Conservation (phyloP, 768 basidiomycete genomes). For the Suillus decipiens region DNA sequence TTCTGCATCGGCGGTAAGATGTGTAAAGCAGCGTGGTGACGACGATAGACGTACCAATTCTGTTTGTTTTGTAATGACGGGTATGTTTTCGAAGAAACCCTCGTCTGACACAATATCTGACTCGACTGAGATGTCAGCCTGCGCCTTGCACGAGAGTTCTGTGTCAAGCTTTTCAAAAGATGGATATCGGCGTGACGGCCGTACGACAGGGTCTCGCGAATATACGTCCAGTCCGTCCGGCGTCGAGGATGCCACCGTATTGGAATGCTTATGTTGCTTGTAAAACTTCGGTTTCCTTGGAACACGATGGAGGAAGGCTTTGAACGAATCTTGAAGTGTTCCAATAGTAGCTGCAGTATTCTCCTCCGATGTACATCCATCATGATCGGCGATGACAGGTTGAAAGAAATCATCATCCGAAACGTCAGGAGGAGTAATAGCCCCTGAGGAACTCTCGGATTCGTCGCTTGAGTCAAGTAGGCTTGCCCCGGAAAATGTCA, state of each 20-base stretch:
- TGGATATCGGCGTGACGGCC: slow-evolving; percentile 22
- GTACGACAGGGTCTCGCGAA: slow-evolving; percentile 24
- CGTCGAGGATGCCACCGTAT: slow-evolving; percentile 33
- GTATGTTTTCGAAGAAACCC: slow-evolving; percentile 14
- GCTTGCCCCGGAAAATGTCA: slow-evolving; percentile 55
- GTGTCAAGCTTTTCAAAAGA: slow-evolving; percentile 24
- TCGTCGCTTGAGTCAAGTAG: slow-evolving; percentile 36
- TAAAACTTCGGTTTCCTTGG: slow-evolving; percentile 21
- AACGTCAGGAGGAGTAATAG: slow-evolving; percentile 12
- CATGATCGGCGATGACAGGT: slow-evolving; percentile 16
- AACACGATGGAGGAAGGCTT: slow-evolving; percentile 26
- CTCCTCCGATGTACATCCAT: slow-evolving; percentile 21
- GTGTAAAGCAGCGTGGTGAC: not conserved
- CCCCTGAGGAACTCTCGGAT: slow-evolving; percentile 18
- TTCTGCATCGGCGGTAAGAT: slow-evolving; percentile 18
- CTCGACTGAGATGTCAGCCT: slow-evolving; percentile 1
- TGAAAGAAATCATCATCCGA: slow-evolving; percentile 25
- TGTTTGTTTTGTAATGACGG: slow-evolving; percentile 1
- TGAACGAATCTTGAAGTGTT: slow-evolving; percentile 32
- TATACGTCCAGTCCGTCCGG: slow-evolving; percentile 33
- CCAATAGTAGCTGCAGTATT: slow-evolving; percentile 22
- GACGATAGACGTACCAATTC: slow-evolving; percentile 19
- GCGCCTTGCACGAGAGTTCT: slow-evolving; percentile 19
- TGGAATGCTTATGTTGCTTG: slow-evolving; percentile 14
- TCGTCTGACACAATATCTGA: slow-evolving; percentile 26